Evolutionary conservation across 2,329 filamentous ascomycete species (phyloP).

Genomic region (Coniochaeta ligniaria): DNA sequence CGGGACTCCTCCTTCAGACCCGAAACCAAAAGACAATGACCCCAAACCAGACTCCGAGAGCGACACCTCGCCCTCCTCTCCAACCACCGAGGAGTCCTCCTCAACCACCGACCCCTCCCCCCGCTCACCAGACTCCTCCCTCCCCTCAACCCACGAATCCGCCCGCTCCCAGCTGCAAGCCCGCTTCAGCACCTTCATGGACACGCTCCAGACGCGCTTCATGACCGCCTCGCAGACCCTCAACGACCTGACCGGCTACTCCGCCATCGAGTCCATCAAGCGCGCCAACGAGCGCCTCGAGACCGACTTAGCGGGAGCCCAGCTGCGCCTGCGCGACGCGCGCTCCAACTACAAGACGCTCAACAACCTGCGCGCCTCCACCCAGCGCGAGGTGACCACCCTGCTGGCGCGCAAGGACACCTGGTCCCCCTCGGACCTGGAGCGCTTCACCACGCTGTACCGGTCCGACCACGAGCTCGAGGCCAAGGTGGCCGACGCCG

Average conservation of each 20-base stretch:
- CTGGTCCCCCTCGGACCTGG: constrained; percentile 81
- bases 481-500: constrained; percentile 67
- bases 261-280: constrained; percentile 81
- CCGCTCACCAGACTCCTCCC: constrained; percentile 20
- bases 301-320: constrained; percentile 47
- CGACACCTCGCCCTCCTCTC: constrained; percentile 4
- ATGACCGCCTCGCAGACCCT: constrained; percentile 81
- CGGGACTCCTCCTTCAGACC: neutral
- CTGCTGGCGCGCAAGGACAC: constrained; percentile 89
- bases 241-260: constrained; percentile 93
- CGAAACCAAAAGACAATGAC: neutral
- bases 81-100: neutral
- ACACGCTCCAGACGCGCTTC: constrained; percentile 77
- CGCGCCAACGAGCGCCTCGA: constrained; percentile 66
- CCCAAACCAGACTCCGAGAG: neutral
- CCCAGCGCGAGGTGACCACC: constrained; percentile 92
- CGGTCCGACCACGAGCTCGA: constrained; percentile 90
- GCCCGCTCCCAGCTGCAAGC: constrained; percentile 34
- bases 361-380: constrained; percentile 74
- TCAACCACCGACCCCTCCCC: constrained; percentile 3
- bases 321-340: constrained; percentile 60
- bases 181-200: constrained; percentile 68
- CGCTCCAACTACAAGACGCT: constrained; percentile 77
- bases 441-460: constrained; percentile 90
- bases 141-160: constrained; percentile 38